These are phyloP conservation scores for Naumovozyma castellii DNA, from an alignment of 805 yeast genomes.

Conservation along the genomic window DNA sequence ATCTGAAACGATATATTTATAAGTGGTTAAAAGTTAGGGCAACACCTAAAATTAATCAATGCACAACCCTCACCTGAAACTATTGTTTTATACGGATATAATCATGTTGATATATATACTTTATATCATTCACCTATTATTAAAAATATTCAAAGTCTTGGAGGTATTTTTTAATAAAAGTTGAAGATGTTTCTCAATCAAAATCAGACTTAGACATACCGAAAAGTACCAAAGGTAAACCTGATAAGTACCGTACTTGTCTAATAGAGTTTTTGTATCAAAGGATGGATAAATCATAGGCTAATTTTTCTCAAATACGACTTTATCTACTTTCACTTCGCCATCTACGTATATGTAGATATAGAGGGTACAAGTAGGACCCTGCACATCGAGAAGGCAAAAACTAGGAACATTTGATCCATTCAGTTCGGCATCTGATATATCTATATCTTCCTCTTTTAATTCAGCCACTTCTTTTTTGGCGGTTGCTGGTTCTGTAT, in stretches of 20 bases:
- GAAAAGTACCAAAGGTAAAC: too few species aligned
- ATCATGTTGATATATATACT: too few species aligned
- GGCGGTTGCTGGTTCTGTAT: conserved; percentile 1
- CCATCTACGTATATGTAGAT: conserved; percentile 74
- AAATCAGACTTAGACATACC: too few species aligned
- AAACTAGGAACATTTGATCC: conserved; percentile 65
- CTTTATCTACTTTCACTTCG: conserved; percentile 86
- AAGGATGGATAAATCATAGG: background rate
- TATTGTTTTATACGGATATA: too few species aligned
- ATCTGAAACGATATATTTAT: background rate
- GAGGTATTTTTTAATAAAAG: too few species aligned
- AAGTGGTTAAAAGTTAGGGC: background rate
- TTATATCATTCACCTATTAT: too few species aligned
- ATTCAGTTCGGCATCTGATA: conserved; percentile 17
- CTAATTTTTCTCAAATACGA: conserved; percentile 46
- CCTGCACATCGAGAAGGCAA: conserved; percentile 80
- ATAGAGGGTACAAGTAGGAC: conserved; percentile 65
- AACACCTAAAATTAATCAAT: background rate
- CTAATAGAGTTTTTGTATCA: too few species aligned
- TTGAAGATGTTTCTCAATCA: too few species aligned
- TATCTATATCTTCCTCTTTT: conserved; percentile 14
- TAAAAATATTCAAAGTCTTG: too few species aligned
- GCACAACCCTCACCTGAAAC: too few species aligned
- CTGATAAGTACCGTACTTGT: too few species aligned
- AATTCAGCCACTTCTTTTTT: conserved; percentile 4